These are phyloP conservation scores for Coniferiporia sulphurascens DNA, from an alignment of 1,284 basidiomycete species.

Conservation along the genomic window DNA sequence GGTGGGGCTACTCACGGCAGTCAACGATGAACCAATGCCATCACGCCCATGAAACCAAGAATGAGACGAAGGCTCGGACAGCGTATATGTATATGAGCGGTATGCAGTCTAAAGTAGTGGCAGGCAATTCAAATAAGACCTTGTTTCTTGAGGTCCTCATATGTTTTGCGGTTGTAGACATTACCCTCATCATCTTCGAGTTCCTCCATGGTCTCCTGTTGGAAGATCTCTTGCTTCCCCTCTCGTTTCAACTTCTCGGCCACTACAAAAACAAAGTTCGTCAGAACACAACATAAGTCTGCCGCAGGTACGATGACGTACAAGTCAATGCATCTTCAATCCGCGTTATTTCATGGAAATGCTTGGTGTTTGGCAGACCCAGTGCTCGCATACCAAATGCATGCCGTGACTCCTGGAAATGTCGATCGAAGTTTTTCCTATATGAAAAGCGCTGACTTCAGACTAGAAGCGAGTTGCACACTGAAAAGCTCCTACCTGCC, in stretches of 20 bases:
- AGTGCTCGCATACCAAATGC: constrained; percentile 98
- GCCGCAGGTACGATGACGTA: constrained; percentile 38
- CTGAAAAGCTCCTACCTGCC: constrained; percentile 55
- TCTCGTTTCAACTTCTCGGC: constrained; percentile 95
- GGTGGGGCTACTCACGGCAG: too few species aligned
- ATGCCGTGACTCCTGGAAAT: constrained; percentile 95
- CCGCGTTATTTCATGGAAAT: constrained; percentile 97
- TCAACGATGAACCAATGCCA: too few species aligned
- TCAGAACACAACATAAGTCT: constrained; percentile 2
- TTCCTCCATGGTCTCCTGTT: constrained; percentile 93
- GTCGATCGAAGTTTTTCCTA: constrained; percentile 91
- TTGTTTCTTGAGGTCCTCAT: constrained; percentile 89
- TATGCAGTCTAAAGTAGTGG: background rate
- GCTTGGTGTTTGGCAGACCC: constrained; percentile 96
- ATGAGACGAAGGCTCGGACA: too few species aligned
- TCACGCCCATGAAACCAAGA: too few species aligned
- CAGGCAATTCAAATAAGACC: constrained; percentile 60
- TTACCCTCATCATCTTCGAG: constrained; percentile 96
- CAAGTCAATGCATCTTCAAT: constrained; percentile 94
- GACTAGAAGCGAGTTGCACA: background rate
- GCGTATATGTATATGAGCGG: background rate
- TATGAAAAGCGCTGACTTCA: constrained; percentile 15
- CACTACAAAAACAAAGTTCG: constrained; percentile 43
- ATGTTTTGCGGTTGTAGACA: constrained; percentile 88
- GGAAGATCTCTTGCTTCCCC: constrained; percentile 85